Conservation (phyloP, 225 moss, liverwort and hornwort genomes). For the Takakia lepidozioides region DNA sequence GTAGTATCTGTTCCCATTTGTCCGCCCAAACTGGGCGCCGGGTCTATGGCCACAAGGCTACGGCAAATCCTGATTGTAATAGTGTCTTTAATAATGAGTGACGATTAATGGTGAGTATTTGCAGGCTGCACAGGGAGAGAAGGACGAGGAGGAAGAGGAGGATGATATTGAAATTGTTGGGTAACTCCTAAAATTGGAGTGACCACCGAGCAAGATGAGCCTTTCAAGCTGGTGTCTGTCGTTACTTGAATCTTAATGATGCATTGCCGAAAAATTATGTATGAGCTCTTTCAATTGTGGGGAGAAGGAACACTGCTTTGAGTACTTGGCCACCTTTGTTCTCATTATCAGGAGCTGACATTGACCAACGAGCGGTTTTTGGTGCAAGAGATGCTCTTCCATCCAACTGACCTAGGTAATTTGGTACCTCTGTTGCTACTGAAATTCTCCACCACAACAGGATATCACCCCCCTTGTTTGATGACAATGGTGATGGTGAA, state of each 20-base stretch:
- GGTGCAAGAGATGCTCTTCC: slow-evolving; percentile 97
- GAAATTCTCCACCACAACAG: no score
- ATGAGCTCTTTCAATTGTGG: neutral
- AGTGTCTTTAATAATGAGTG: no score
- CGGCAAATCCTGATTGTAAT: no score
- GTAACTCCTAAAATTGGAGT: slow-evolving; percentile 16
- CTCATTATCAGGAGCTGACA: slow-evolving; percentile 59
- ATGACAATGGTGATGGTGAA: no score
- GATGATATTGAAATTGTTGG: slow-evolving; percentile 29
- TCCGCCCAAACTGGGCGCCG: no score
- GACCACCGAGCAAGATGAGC: slow-evolving; percentile 35
- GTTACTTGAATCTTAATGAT: neutral
- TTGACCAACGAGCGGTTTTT: slow-evolving; percentile 95
- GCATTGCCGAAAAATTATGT: neutral
- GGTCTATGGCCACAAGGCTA: no score
- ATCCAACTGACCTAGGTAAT: slow-evolving; percentile 86
- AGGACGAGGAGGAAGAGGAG: slow-evolving; percentile 34
- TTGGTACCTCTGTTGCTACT: neutral
- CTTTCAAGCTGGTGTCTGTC: neutral
- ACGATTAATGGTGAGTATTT: slow-evolving; percentile 12
- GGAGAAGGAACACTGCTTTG: neutral
- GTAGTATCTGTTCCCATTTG: no score
- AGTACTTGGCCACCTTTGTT: neutral
- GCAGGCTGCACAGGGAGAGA: slow-evolving; percentile 34
- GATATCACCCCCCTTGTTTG: no score